A percentile compares a stretch with the other conserved stretches of the same genome.
phyloP scores from a whole-genome alignment of 129 eudicot species.

The Flaveria trinervia region DNA sequence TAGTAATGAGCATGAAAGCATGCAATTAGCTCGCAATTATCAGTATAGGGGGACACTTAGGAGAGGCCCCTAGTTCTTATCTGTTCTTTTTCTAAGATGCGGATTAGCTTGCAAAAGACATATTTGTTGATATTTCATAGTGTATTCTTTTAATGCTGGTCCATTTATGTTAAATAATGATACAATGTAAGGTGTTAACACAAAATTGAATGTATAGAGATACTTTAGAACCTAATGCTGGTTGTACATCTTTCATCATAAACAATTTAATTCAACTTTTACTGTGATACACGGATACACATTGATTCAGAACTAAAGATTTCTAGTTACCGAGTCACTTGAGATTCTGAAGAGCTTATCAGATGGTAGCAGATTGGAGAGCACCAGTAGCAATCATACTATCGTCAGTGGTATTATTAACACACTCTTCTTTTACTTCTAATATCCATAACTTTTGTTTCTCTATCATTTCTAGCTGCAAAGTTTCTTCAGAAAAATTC shows the following conservation, averaged over 20 bases:
- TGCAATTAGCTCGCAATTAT: not conserved
- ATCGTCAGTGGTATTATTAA: slow-evolving; percentile 50
- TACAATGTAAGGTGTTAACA: not conserved
- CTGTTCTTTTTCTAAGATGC: not conserved
- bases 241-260: not conserved
- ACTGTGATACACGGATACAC: not conserved
- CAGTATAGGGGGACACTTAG: not conserved
- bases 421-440: not conserved
- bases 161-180: not conserved
- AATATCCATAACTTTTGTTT: not conserved
- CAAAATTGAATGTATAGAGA: not conserved
- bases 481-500: not conserved
- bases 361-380: slow-evolving; percentile 42
- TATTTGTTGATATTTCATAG: not conserved
- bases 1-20: not conserved
- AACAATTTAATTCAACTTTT: not conserved
- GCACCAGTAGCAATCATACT: slow-evolving; percentile 40
- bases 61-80: not conserved
- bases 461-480: not conserved
- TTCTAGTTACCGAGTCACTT: slow-evolving; percentile 61
- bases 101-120: not conserved
- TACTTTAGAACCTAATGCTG: not conserved
- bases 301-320: slow-evolving; percentile 53
- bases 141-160: not conserved
- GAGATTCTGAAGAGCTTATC: slow-evolving; percentile 64